phyloP scores from a whole-genome alignment of 306 rosid species.

The Cercis canadensis region DNA sequence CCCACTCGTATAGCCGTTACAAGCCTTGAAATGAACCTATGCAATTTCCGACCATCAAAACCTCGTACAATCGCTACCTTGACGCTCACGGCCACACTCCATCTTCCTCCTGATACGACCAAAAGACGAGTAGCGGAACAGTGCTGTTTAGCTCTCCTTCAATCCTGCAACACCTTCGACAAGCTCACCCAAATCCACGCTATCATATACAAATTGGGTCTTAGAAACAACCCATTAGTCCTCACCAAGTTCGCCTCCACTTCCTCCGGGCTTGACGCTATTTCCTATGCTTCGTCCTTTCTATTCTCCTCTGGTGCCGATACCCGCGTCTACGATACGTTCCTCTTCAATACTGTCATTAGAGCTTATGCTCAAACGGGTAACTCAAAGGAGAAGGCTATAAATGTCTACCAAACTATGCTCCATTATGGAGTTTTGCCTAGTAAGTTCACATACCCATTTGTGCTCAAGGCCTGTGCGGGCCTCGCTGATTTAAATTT shows the following conservation, averaged over 20 bases:
- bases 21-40: conserved; percentile 33
- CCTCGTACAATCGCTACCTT: conserved; percentile 32
- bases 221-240: conserved; percentile 69
- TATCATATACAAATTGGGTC: conserved; percentile 68
- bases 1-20: background rate
- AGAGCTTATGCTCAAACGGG: conserved; percentile 76
- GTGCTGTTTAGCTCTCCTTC: conserved; percentile 63
- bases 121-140: conserved; percentile 68
- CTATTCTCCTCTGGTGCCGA: conserved; percentile 57
- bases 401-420: conserved; percentile 55
- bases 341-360: conserved; percentile 75
- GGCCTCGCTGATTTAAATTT: conserved; percentile 61
- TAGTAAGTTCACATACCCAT: conserved; percentile 87
- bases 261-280: conserved; percentile 56
- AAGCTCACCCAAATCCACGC: conserved; percentile 66
- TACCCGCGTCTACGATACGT: conserved; percentile 56
- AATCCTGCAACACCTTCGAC: conserved; percentile 48
- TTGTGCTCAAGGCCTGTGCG: conserved; percentile 86
- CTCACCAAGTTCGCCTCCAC: conserved; percentile 85
- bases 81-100: conserved; percentile 15
- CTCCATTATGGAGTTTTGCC: conserved; percentile 60
- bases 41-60: conserved; percentile 34
- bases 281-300: conserved; percentile 66
- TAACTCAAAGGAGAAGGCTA: conserved; percentile 47
- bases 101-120: conserved; percentile 38